Evolutionary conservation across 139 green algal species (phyloP), one percentile per base, ranked within the genome.

Genomic region (Volvox africanus): DNA sequence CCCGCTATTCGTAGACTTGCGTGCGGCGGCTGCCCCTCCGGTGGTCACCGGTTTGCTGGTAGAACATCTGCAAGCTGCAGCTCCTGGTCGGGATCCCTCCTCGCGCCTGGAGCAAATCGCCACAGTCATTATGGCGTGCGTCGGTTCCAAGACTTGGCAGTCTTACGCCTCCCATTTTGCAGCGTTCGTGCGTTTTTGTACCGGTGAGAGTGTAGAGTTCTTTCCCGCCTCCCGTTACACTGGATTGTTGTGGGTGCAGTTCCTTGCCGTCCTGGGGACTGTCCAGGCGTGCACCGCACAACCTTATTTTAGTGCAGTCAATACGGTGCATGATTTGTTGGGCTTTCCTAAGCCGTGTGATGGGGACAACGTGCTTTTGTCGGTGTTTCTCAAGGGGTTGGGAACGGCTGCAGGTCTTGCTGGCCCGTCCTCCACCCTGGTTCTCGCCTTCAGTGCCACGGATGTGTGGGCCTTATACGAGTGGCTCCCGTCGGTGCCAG

Each of bases 251-350:
- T 80, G 83, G 83, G 83, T 55, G 3, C 67, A 88, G 67, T 67
- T 19, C 37, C 61, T 88, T 22, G 67, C 83, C 18, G 67, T 36
- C 1, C 18, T 20, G 26, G 67, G 83, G 20, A 80, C 67, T 1
- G 67, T 88, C 1, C 36, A 88, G 67, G 83, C 83, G 0, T 17
- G 67, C 33, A 80, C 83, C 22, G 65, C 67, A 3, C n/a, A n/a
- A n/a, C n/a, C n/a, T n/a, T n/a, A n/a, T n/a, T n/a, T n/a, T n/a
- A n/a, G n/a, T n/a, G n/a, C 83, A 28, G 36, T 88, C 1, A 88
- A 88, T 50, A 88, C 83, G 26, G 35, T 80, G 19, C 83, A 88
- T 81, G 67, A 80, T 1, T 32, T 88, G 35, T 37, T 88, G 24
- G 83, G 83, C 28, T 61, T 33, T 26, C 32, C 83, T 14, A 88